A percentile compares a stretch with the other conserved stretches of the same genome.
phyloP scores from a whole-genome alignment of 2,329 filamentous ascomycete species.

The Acrocalymma vagum region DNA sequence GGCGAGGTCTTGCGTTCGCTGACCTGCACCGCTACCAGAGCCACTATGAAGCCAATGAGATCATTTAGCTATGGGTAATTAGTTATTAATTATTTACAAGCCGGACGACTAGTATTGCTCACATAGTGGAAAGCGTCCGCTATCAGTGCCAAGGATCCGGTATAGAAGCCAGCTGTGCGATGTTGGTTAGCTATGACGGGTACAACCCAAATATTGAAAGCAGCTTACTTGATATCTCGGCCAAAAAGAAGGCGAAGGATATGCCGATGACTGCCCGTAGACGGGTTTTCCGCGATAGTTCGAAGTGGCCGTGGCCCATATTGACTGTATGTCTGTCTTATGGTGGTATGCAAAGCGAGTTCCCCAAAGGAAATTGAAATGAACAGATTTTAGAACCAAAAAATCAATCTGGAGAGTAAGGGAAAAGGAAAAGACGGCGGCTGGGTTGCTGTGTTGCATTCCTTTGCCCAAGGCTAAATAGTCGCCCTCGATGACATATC shows the following conservation, averaged over 20 bases:
- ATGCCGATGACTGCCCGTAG: constrained; percentile 54
- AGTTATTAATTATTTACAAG: constrained; percentile 2
- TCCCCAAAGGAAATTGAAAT: too few species aligned
- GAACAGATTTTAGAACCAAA: too few species aligned
- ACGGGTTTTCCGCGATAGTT: constrained; percentile 41
- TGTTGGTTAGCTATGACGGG: constrained; percentile 3
- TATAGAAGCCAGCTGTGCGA: constrained; percentile 70
- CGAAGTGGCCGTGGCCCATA: constrained; percentile 24
- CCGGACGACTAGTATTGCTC: too few species aligned
- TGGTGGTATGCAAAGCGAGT: too few species aligned
- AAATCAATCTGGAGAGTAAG: too few species aligned
- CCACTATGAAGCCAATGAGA: constrained; percentile 73
- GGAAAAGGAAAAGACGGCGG: too few species aligned
- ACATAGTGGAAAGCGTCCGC: constrained; percentile 84
- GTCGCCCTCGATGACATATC: too few species aligned
- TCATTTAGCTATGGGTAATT: constrained; percentile 68
- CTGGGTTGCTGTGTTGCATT: too few species aligned
- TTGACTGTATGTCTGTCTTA: too few species aligned
- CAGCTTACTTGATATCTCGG: constrained; percentile 55
- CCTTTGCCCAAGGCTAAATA: too few species aligned
- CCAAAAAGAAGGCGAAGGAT: constrained; percentile 56
- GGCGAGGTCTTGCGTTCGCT: constrained; percentile 65
- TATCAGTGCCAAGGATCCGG: constrained; percentile 74
- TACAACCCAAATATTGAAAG: not conserved
- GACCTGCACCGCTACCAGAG: constrained; percentile 68